A percentile compares a stretch with the other conserved stretches of the same genome.
These are phyloP conservation scores for Gnomoniopsis smithogilvyi DNA, from an alignment of 2,329 filamentous ascomycete genomes.

Conservation along the genomic window DNA sequence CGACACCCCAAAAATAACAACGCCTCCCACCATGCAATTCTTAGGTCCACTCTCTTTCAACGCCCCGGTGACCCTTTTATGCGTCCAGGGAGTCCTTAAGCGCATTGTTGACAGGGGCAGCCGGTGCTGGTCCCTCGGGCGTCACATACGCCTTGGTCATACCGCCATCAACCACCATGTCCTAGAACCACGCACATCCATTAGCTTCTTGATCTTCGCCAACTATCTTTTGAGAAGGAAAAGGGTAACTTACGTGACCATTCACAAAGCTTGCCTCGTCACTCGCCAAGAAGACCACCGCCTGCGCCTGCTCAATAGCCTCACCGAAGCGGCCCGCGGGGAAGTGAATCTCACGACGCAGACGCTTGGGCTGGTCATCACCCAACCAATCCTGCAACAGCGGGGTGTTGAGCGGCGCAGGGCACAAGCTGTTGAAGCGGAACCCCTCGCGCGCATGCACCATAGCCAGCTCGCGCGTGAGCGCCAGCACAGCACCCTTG, in stretches of 20 bases:
- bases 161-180: constrained; percentile 94
- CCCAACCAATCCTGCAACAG: constrained; percentile 92
- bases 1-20: not conserved
- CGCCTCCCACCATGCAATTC: not conserved
- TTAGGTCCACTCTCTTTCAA: constrained; percentile 13
- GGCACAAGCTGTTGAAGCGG: constrained; percentile 88
- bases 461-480: constrained; percentile 88
- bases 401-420: constrained; percentile 87
- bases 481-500: constrained; percentile 86
- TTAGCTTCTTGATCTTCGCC: not conserved
- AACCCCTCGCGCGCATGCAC: constrained; percentile 86
- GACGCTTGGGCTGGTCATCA: constrained; percentile 77
- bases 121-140: constrained; percentile 54
- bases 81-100: constrained; percentile 42
- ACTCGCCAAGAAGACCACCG: constrained; percentile 81
- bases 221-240: not conserved
- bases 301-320: constrained; percentile 89
- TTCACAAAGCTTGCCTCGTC: constrained; percentile 91
- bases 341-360: constrained; percentile 85
- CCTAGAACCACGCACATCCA: constrained; percentile 41
- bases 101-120: constrained; percentile 60
- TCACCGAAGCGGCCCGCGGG: constrained; percentile 85
- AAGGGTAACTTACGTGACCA: constrained; percentile 36
- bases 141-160: constrained; percentile 91
- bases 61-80: not conserved